Percentiles rank a stretch among this genome's conserved stretches.
These are phyloP conservation scores for Anthracocystis walkeri DNA, from an alignment of 1,284 basidiomycete species.

Conservation along the genomic window DNA sequence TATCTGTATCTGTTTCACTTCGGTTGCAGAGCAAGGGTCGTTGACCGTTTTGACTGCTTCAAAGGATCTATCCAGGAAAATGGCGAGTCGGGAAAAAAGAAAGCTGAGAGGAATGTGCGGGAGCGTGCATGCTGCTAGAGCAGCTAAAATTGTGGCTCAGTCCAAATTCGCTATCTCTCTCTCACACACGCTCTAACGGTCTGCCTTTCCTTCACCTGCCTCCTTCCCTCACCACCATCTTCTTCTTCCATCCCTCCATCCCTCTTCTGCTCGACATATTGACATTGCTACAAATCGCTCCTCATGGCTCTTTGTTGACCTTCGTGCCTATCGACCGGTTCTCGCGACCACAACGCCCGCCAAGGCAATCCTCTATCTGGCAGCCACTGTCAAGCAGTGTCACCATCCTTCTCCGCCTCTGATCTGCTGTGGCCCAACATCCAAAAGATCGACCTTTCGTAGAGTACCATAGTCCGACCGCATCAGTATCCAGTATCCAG, in stretches of 20 bases:
- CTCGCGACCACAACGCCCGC: neutral
- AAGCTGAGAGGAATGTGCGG: constrained; percentile 5
- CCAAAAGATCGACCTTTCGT: neutral
- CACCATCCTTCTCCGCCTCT: neutral
- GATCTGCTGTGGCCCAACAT: too few relatives aligned
- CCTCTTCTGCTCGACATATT: neutral
- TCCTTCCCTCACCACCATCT: constrained; percentile 2
- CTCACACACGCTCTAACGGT: too few relatives aligned
- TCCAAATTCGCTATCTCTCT: neutral
- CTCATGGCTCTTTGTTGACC: neutral
- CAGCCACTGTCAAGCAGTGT: neutral
- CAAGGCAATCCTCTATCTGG: neutral
- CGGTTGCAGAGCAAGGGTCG: too few relatives aligned
- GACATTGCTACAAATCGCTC: neutral
- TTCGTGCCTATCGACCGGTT: constrained; percentile 4
- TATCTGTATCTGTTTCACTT: neutral
- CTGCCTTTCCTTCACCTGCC: too few relatives aligned
- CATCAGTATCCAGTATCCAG: neutral
- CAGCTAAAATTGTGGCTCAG: constrained; percentile 1
- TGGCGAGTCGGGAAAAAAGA: neutral
- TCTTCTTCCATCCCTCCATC: neutral
- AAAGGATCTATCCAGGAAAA: neutral
- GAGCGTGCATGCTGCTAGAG: neutral
- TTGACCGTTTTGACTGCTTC: neutral
- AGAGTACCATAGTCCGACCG: neutral